phyloP scores from a whole-genome alignment of 2,329 filamentous ascomycete species.

The Trichoderma sp. region DNA sequence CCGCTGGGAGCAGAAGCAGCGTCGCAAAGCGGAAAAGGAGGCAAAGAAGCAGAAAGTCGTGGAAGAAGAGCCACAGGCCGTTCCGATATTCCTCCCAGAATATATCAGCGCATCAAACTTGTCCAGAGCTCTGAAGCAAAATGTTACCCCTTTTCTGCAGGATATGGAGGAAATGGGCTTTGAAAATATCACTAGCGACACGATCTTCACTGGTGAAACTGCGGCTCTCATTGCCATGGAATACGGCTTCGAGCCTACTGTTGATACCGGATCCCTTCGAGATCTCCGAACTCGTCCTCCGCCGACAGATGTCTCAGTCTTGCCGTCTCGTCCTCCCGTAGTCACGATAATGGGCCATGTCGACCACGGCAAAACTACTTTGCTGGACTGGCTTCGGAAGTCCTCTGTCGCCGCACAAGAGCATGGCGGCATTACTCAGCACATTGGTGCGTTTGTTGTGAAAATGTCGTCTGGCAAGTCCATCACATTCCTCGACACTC shows the following conservation, averaged over 20 bases:
- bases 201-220: constrained; percentile 86
- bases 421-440: constrained; percentile 96
- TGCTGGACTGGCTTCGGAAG: constrained; percentile 89
- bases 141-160: constrained; percentile 65
- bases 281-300: constrained; percentile 72
- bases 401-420: constrained; percentile 88
- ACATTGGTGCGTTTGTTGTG: constrained; percentile 96
- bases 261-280: constrained; percentile 62
- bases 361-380: constrained; percentile 96
- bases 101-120: constrained; percentile 87
- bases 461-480: constrained; percentile 79
- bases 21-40: constrained; percentile 44
- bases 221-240: constrained; percentile 88
- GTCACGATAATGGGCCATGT: constrained; percentile 99
- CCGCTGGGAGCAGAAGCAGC: constrained; percentile 40
- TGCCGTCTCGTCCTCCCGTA: constrained; percentile 81
- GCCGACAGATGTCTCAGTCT: constrained; percentile 62
- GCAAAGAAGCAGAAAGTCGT: constrained; percentile 41
- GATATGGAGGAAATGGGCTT: constrained; percentile 87
- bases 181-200: constrained; percentile 76
- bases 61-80: constrained; percentile 45
- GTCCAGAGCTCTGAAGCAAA: constrained; percentile 70
- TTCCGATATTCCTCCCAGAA: constrained; percentile 75
- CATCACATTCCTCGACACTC: constrained; percentile 96
- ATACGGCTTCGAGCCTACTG: constrained; percentile 84